A percentile compares a stretch with the other conserved stretches of the same genome.
Conservation (phyloP, 2,329 filamentous ascomycete genomes). For the Alternaria panax region DNA sequence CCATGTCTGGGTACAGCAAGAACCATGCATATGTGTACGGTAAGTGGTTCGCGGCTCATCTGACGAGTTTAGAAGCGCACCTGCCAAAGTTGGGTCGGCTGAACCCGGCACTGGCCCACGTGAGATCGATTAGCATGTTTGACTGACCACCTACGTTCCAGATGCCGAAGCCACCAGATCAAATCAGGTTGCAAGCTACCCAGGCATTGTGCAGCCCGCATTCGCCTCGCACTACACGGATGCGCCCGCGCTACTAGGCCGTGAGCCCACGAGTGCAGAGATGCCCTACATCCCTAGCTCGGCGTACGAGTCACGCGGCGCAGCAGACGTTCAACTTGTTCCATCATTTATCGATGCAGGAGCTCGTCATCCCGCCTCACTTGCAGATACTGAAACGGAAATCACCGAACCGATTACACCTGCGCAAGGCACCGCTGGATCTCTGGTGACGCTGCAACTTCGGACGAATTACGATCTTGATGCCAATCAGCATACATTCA, state of each 20-base stretch:
- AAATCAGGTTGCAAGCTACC: constrained; percentile 63
- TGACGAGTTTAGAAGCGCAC: constrained; percentile 45
- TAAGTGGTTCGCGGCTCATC: constrained; percentile 63
- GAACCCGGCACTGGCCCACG: constrained; percentile 47
- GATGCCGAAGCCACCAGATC: constrained; percentile 67
- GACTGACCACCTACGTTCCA: constrained; percentile 58
- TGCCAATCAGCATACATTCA: constrained; percentile 61
- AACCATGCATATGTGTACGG: constrained; percentile 79
- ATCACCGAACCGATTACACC: constrained; percentile 72
- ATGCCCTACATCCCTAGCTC: constrained; percentile 57
- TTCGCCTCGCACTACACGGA: constrained; percentile 59
- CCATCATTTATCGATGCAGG: constrained; percentile 65
- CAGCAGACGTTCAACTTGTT: constrained; percentile 53
- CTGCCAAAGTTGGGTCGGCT: constrained; percentile 48
- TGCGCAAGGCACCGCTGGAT: constrained; percentile 70
- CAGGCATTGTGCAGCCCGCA: constrained; percentile 58
- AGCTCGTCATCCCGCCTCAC: constrained; percentile 60
- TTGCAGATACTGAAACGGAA: constrained; percentile 59
- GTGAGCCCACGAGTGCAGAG: constrained; percentile 56
- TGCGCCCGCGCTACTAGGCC: constrained; percentile 59
- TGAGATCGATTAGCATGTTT: constrained; percentile 46
- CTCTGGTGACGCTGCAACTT: constrained; percentile 76
- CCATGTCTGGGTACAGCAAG: constrained; percentile 86
- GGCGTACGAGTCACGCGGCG: constrained; percentile 58
- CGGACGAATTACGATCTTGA: constrained; percentile 76